Conservation (phyloP, 2,329 filamentous ascomycete species). For the Corniculantispora saksenae region DNA sequence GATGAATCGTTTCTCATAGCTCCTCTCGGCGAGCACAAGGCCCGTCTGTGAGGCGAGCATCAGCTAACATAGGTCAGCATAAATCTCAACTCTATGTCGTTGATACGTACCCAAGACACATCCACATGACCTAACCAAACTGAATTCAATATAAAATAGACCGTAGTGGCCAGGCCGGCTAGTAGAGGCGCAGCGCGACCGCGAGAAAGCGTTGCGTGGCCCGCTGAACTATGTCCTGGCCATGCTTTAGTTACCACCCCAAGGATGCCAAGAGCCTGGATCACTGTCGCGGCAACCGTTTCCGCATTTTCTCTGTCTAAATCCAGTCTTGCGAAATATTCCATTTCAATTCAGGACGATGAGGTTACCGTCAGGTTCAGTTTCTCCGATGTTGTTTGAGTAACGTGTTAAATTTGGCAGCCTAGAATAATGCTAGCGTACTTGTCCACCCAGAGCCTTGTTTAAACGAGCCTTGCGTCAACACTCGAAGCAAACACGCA, state of each 20-base stretch:
- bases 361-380: neutral
- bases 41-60: neutral
- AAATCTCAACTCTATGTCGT: neutral
- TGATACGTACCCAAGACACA: neutral
- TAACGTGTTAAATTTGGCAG: too few relatives aligned
- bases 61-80: neutral
- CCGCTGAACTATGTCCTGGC: neutral
- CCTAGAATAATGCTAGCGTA: too few relatives aligned
- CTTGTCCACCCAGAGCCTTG: too few relatives aligned
- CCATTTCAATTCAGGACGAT: neutral
- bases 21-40: neutral
- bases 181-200: neutral
- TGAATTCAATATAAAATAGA: neutral
- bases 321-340: neutral
- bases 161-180: neutral
- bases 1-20: neutral
- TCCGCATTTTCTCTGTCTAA: neutral
- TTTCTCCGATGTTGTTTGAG: neutral
- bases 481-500: too few relatives aligned
- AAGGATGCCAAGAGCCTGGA: neutral
- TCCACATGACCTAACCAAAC: neutral
- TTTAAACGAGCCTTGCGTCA: too few relatives aligned
- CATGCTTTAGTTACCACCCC: neutral
- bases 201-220: neutral
- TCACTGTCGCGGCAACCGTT: neutral